A percentile compares a stretch with the other conserved stretches of the same genome.
Evolutionary conservation across 2,329 filamentous ascomycete species (phyloP).

Genomic region (Phialocephala subalpina): DNA sequence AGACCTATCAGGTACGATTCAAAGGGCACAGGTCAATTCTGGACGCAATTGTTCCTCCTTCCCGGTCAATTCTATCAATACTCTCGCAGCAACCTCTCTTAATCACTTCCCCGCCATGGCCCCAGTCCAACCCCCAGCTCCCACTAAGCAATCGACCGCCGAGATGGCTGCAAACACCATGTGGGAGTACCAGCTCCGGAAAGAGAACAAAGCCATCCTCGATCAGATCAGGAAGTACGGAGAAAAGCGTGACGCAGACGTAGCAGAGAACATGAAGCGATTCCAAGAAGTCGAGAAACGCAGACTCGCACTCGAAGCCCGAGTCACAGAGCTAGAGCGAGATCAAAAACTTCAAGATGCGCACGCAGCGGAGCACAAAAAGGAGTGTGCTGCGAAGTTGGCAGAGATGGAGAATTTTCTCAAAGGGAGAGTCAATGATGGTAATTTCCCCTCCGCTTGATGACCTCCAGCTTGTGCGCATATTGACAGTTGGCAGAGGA

Average conservation of each 20-base stretch:
- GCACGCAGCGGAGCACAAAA: conserved; percentile 14
- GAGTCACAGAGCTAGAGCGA: conserved; percentile 22
- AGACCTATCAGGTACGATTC: too few relatives aligned
- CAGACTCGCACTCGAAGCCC: conserved; percentile 20
- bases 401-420: conserved; percentile 14
- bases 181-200: conserved; percentile 37
- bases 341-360: conserved; percentile 11
- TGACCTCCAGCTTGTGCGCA: background rate
- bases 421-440: background rate
- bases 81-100: background rate
- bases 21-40: background rate
- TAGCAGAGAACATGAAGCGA: conserved; percentile 17
- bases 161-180: conserved; percentile 29
- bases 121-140: background rate
- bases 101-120: conserved; percentile 4
- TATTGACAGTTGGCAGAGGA: conserved; percentile 1
- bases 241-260: conserved; percentile 16
- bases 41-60: background rate
- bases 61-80: background rate
- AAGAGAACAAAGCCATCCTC: conserved; percentile 35
- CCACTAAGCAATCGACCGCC: conserved; percentile 2
- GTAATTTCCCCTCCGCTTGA: background rate
- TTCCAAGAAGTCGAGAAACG: conserved; percentile 24
- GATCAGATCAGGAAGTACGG: conserved; percentile 26
- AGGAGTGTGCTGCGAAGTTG: conserved; percentile 15